Evolutionary conservation across 441 rosid species (phyloP).

Genomic region (Gossypium lobatum): DNA sequence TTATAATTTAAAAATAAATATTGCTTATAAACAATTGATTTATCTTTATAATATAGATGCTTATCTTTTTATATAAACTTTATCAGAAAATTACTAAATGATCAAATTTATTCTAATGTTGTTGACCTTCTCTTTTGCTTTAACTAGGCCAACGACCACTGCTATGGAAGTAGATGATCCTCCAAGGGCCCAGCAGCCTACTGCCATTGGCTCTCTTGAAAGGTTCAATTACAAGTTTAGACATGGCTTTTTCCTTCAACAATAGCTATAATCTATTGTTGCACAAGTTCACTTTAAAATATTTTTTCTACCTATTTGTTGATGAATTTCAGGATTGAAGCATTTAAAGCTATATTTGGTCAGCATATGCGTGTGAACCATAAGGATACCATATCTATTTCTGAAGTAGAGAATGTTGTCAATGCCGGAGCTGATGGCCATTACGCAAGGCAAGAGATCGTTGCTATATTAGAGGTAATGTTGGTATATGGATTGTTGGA

Average conservation of each 20-base stretch:
- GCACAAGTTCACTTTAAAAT: too few relatives aligned
- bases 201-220: conserved; percentile 42
- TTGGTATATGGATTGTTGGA: not conserved
- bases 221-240: conserved; percentile 29
- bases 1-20: not conserved
- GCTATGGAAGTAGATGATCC: conserved; percentile 77
- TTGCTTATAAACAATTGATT: not conserved
- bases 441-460: conserved; percentile 63
- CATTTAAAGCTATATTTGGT: conserved; percentile 65
- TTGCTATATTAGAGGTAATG: conserved; percentile 64
- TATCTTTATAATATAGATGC: not conserved
- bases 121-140: conserved; percentile 2
- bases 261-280: too few relatives aligned
- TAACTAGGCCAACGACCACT: conserved; percentile 29
- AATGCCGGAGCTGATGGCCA: conserved; percentile 39
- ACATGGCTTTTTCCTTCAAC: not conserved
- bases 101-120: too few relatives aligned
- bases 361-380: conserved; percentile 75
- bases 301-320: not conserved
- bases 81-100: too few relatives aligned
- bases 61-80: not conserved
- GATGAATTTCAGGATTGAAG: conserved; percentile 46
- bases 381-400: conserved; percentile 61
- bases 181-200: conserved; percentile 40
- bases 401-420: conserved; percentile 61